Evolutionary conservation across 73 alveolate species (phyloP).

Genomic region (Breviolum minutum): DNA sequence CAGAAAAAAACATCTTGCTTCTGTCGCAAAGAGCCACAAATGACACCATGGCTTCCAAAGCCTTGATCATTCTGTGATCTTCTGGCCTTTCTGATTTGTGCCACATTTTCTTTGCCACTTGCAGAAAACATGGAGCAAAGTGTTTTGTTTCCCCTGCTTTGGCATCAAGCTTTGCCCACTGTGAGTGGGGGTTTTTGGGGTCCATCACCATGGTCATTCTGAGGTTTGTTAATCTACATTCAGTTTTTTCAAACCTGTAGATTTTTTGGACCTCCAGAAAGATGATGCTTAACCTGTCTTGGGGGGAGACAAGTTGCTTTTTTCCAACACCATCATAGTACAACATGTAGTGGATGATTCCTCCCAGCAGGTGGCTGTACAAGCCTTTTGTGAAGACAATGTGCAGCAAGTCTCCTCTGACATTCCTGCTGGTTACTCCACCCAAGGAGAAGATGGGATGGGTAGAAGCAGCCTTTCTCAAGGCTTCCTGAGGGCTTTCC

Average conservation of each 20-base stretch:
- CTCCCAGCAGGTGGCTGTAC: not conserved
- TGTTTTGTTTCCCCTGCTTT: not conserved
- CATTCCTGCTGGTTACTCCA: not conserved
- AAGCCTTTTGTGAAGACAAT: not conserved
- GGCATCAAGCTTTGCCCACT: not conserved
- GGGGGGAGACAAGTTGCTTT: not conserved
- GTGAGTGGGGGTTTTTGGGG: not conserved
- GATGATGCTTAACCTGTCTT: not conserved
- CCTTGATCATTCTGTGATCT: not conserved
- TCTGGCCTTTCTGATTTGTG: not conserved
- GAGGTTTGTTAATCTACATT: slow-evolving; percentile 2
- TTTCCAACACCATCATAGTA: not conserved
- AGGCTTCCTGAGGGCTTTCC: not conserved
- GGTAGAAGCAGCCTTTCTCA: not conserved
- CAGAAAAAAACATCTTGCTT: not conserved
- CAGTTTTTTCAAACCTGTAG: not conserved
- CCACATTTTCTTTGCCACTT: not conserved
- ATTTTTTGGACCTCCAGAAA: not conserved
- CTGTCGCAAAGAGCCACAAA: not conserved
- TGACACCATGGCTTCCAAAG: not conserved
- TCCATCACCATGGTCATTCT: not conserved
- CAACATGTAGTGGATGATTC: not conserved
- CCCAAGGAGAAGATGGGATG: not conserved
- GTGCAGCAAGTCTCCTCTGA: too few species aligned
- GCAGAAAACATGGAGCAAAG: not conserved